Percentiles rank a stretch among this genome's conserved stretches.
phyloP scores from a whole-genome alignment of 1,284 basidiomycete species.

The Ceratobasidium sp. region DNA sequence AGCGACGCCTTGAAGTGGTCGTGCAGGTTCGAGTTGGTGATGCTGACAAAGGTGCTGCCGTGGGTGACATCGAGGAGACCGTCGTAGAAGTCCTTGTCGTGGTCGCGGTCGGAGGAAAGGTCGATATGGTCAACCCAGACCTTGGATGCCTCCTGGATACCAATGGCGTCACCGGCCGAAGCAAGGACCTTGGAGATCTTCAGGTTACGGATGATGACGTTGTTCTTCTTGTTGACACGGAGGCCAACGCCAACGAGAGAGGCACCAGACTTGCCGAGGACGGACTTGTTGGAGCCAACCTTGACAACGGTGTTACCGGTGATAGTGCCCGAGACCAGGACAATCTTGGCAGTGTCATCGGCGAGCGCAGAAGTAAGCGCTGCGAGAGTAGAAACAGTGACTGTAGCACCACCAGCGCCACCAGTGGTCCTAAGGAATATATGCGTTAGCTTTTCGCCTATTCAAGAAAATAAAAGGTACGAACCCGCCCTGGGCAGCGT shows the following conservation, averaged over 20 bases:
- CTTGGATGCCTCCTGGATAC: constrained; percentile 54
- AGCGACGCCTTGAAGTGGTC: constrained; percentile 56
- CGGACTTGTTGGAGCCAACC: constrained; percentile 55
- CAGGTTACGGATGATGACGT: constrained; percentile 59
- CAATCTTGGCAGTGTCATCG: constrained; percentile 55
- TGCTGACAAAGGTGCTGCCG: constrained; percentile 53
- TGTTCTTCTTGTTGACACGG: constrained; percentile 53
- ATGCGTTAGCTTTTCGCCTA: neutral
- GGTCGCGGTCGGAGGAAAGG: constrained; percentile 51
- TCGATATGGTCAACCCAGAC: constrained; percentile 59
- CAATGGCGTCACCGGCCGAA: constrained; percentile 54
- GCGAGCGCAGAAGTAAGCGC: constrained; percentile 55
- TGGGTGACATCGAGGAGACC: constrained; percentile 46
- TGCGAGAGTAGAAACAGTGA: constrained; percentile 54
- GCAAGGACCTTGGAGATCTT: constrained; percentile 59
- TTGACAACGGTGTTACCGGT: constrained; percentile 54
- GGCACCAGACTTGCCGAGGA: constrained; percentile 50
- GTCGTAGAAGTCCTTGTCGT: constrained; percentile 50
- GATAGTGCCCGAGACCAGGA: constrained; percentile 56
- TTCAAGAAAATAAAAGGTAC: neutral
- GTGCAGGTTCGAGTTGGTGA: constrained; percentile 52
- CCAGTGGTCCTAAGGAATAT: constrained; percentile 13
- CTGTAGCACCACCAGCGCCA: constrained; percentile 43
- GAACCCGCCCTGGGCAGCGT: constrained; percentile 17
- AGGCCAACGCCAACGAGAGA: constrained; percentile 53